Base-by-base conservation (phyloP, 202 grass and related monocot species). In the Zoysia matrella region DNA sequence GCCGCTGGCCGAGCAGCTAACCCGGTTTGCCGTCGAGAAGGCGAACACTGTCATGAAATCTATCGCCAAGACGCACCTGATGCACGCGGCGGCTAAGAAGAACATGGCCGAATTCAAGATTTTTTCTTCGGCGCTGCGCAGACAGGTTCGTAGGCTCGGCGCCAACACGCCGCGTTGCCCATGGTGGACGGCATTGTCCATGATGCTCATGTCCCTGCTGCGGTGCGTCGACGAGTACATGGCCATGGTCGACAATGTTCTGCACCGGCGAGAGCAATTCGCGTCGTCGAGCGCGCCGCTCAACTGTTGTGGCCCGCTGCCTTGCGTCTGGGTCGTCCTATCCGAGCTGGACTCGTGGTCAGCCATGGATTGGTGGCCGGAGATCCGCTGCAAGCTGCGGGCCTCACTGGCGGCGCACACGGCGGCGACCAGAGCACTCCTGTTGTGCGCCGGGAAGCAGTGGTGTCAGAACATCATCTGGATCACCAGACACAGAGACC, bases 401-500 rank as follows among this genome's bases (percentile, higher is more conserved):
- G 22, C 3, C 11, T 8, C 45, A 7, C 46, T 76, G 45, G 57
- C 46, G 45, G 73, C 11, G 3, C 44, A 76, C 57, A 1, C 5
- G 16, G 11, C 45, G 45, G 45, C 11, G 58, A 12, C 48, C 58
- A 40, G 3, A 1, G 18, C 43, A 22, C 74, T 76, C 3, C 57
- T 76, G 57, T 1, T 50, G 57, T 14, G 74, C 74, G 11, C 3
- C 57, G 18, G 18, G 6, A 62, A 10, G 16, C 16, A 63, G 3
- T 5, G 46, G 57, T 13, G 0, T 1, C 0, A 0, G 16, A 15
- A 39, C 44, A 15, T 15, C 3, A 6, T 44, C 3, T 76, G 74
- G 91, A 73, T 93, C 72, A 49, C 83, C 49, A 85, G 79, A 75
- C 83, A 90, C 63, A 80, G 69, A 58, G 85, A 90, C 70, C 13